phyloP scores from a whole-genome alignment of 1,139 yeast species.

The Suhomyces maxii region DNA sequence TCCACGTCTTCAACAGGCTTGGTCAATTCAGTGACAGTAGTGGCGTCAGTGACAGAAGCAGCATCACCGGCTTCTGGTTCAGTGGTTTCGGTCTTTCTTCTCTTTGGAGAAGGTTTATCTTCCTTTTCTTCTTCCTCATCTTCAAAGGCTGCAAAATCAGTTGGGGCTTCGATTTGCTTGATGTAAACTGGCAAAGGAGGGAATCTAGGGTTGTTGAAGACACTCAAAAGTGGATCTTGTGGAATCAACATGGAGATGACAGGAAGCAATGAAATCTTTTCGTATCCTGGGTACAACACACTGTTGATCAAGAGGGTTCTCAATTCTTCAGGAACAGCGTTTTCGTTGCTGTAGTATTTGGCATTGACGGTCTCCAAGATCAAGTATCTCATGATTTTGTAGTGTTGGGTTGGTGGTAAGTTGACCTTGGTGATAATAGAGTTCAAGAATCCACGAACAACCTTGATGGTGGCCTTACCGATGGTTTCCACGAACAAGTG shows the following conservation, averaged over 20 bases:
- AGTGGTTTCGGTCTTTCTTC: conserved; percentile 6
- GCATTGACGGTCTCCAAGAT: conserved; percentile 48
- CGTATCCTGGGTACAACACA: conserved; percentile 64
- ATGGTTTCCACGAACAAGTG: conserved; percentile 52
- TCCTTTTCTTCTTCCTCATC: conserved; percentile 21
- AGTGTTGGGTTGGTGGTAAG: conserved; percentile 63
- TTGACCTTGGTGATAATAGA: conserved; percentile 49
- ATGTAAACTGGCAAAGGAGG: conserved; percentile 58
- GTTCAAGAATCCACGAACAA: conserved; percentile 51
- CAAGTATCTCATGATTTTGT: conserved; percentile 58
- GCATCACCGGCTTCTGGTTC: neutral
- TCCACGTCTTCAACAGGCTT: conserved; percentile 13
- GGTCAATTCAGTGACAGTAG: neutral
- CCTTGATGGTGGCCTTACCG: conserved; percentile 33
- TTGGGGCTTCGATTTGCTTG: conserved; percentile 17
- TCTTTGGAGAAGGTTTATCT: conserved; percentile 10
- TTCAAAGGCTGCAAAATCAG: conserved; percentile 14
- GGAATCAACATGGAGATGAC: conserved; percentile 58
- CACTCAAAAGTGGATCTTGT: conserved; percentile 44
- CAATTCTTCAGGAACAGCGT: conserved; percentile 31
- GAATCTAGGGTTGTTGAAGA: conserved; percentile 73
- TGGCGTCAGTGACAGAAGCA: conserved; percentile 2
- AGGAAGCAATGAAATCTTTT: conserved; percentile 67
- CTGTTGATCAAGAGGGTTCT: conserved; percentile 48
- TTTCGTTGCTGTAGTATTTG: conserved; percentile 25